Percentiles rank a stretch among this genome's conserved stretches.
Conservation (phyloP, 73 alveolate genomes). For the Blepharisma japonicum region DNA sequence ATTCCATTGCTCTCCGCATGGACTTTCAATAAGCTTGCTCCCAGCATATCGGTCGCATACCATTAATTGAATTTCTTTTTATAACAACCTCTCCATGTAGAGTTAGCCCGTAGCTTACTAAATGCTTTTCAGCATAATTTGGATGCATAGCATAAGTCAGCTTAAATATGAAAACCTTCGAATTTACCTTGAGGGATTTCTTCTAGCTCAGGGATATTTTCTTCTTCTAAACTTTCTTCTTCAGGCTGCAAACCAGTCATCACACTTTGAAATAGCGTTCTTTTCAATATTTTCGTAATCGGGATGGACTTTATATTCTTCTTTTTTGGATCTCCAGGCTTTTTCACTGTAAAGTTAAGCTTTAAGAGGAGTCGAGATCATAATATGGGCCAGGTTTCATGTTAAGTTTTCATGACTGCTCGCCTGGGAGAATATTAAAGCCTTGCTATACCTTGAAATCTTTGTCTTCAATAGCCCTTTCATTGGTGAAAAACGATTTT, state of each 20-base stretch:
- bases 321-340: background rate
- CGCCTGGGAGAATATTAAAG: background rate
- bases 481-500: background rate
- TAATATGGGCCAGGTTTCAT: background rate
- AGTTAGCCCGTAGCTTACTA: too few species aligned
- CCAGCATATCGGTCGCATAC: too few species aligned
- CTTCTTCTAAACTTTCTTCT: background rate
- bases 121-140: too few species aligned
- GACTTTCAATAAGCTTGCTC: too few species aligned
- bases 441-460: background rate
- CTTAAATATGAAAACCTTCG: too few species aligned
- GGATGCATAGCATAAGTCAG: too few species aligned
- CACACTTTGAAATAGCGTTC: background rate
- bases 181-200: too few species aligned
- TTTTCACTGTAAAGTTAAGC: background rate
- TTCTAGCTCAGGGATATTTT: slow-evolving; percentile 24
- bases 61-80: too few species aligned
- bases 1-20: too few species aligned
- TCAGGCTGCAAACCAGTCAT: slow-evolving; percentile 21
- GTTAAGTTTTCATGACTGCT: background rate
- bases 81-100: too few species aligned
- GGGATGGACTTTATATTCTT: slow-evolving; percentile 3
- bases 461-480: background rate
- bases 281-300: slow-evolving; percentile 14
- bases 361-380: background rate